phyloP scores from a whole-genome alignment of 192 early-diverging fungal species.

The Diversispora epigaea region DNA sequence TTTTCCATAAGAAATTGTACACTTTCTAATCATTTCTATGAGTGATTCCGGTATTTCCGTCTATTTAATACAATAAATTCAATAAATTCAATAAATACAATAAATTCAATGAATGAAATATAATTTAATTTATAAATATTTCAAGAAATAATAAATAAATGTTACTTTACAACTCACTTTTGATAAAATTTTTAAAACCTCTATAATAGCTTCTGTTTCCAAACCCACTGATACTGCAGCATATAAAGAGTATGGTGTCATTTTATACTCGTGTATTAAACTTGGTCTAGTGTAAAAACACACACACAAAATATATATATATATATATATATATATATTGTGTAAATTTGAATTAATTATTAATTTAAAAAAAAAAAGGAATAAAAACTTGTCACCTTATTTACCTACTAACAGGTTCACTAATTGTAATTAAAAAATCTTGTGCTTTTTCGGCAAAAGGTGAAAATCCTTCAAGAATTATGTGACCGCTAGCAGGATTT shows the following conservation, averaged over 20 bases:
- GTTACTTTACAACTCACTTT: slow-evolving; percentile 62
- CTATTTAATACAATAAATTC: neutral
- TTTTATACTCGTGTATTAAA: slow-evolving; percentile 89
- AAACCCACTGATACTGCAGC: slow-evolving; percentile 98
- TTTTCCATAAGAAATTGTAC: slow-evolving; percentile 90
- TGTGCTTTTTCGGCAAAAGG: slow-evolving; percentile 94
- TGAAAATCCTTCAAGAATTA: slow-evolving; percentile 96
- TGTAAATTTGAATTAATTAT: neutral
- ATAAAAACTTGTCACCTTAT: slow-evolving; percentile 32
- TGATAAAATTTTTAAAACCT: slow-evolving; percentile 83
- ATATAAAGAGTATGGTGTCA: slow-evolving; percentile 94
- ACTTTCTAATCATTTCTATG: slow-evolving; percentile 71
- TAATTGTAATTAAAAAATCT: slow-evolving; percentile 94
- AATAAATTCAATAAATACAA: neutral
- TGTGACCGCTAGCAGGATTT: slow-evolving; percentile 71
- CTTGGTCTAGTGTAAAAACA: slow-evolving; percentile 47
- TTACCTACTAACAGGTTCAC: slow-evolving; percentile 88
- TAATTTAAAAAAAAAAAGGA: too few relatives aligned
- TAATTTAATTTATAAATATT: neutral
- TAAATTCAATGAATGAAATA: neutral
- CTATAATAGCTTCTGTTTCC: slow-evolving; percentile 87
- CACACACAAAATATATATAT: neutral
- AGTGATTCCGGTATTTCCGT: slow-evolving; percentile 61
- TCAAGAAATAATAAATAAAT: neutral
- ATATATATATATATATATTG: neutral